Percentiles rank a stretch among this genome's conserved stretches.
phyloP scores from a whole-genome alignment of 2,329 filamentous ascomycete genomes.

The Apiospora phragmitis region DNA sequence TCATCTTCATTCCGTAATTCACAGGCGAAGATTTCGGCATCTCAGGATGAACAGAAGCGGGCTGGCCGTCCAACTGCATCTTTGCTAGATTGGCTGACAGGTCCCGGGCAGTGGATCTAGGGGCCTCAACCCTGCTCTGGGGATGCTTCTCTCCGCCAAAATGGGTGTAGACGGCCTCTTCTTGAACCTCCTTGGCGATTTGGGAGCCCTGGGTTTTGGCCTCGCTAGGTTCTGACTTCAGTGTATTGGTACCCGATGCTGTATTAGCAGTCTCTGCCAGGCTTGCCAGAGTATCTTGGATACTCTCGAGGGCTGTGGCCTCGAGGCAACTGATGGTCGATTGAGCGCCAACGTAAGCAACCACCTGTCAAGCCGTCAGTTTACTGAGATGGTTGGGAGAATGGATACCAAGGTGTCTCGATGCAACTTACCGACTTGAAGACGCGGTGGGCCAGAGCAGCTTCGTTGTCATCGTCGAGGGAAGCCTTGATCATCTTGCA shows the following conservation, averaged over 20 bases:
- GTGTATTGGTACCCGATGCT: not conserved
- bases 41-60: not conserved
- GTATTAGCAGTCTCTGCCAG: not conserved
- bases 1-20: not conserved
- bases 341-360: not conserved
- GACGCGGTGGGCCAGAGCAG: not conserved
- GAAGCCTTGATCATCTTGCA: conserved; percentile 4
- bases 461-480: not conserved
- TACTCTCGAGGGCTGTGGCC: not conserved
- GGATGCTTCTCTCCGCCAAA: not conserved
- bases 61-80: not conserved
- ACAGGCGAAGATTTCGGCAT: not conserved
- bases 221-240: not conserved
- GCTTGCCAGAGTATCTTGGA: not conserved
- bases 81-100: not conserved
- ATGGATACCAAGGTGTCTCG: too few species aligned
- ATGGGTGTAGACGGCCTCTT: not conserved
- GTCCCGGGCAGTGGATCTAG: not conserved
- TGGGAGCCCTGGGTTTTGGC: not conserved
- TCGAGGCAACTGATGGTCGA: not conserved
- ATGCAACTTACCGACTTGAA: not conserved
- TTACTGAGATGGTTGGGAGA: too few species aligned
- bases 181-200: not conserved
- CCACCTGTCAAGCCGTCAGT: not conserved
- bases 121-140: not conserved